Conservation (phyloP, 1,284 basidiomycete species). For the Apiotrichum laibachii region DNA sequence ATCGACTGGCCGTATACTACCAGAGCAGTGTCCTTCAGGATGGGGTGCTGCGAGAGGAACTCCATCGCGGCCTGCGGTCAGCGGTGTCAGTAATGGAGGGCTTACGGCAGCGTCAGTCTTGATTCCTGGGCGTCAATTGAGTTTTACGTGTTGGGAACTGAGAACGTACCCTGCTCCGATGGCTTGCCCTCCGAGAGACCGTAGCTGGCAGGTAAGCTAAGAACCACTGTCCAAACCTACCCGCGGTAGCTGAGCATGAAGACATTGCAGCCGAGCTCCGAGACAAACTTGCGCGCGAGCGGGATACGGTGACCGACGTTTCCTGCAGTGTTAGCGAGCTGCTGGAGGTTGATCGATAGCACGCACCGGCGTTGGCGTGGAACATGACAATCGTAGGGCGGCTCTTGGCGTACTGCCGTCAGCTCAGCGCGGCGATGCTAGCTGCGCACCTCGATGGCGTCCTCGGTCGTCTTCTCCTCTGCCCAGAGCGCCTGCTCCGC, state of each 20-base stretch:
- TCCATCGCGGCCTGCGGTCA: conserved; percentile 61
- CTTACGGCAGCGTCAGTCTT: conserved; percentile 75
- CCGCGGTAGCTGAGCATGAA: conserved; percentile 51
- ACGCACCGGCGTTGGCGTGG: conserved; percentile 85
- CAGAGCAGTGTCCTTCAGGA: conserved; percentile 62
- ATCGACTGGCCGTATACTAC: conserved; percentile 86
- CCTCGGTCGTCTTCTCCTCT: conserved; percentile 33
- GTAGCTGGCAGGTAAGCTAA: conserved; percentile 56
- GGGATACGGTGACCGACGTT: conserved; percentile 76
- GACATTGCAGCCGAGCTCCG: conserved; percentile 63
- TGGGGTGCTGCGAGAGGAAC: conserved; percentile 67
- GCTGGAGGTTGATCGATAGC: no score
- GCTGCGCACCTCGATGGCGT: conserved; percentile 34
- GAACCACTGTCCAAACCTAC: conserved; percentile 18
- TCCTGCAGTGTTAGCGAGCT: no score
- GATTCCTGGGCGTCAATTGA: conserved; percentile 57
- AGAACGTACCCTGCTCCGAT: conserved; percentile 67
- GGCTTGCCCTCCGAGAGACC: conserved; percentile 77
- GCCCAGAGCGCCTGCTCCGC: conserved; percentile 31
- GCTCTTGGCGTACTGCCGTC: conserved; percentile 60
- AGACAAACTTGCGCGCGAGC: conserved; percentile 78
- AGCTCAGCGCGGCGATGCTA: neutral
- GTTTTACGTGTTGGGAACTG: conserved; percentile 14
- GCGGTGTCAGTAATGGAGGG: neutral
- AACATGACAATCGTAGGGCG: conserved; percentile 85